A percentile compares a stretch with the other conserved stretches of the same genome.
Evolutionary conservation across 2,329 filamentous ascomycete genomes (phyloP).

Genomic region (Neopestalotiopsis rosae): DNA sequence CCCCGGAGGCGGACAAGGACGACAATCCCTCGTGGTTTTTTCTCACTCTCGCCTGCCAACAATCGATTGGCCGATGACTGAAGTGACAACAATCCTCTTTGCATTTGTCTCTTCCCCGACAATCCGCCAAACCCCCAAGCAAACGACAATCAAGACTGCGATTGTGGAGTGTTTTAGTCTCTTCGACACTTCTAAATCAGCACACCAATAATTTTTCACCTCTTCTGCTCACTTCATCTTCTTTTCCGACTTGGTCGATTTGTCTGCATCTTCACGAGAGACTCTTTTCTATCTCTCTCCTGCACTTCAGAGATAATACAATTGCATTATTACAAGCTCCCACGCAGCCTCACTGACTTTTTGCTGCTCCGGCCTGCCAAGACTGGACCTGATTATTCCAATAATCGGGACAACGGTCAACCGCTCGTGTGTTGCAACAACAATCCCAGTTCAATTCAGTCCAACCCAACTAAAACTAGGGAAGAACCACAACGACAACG

Average conservation of each 20-base stretch:
- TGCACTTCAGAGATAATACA: neutral
- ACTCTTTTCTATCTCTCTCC: neutral
- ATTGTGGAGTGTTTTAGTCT: too few relatives aligned
- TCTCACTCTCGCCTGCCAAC: neutral
- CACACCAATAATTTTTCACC: neutral
- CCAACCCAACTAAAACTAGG: neutral
- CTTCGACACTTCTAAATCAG: neutral
- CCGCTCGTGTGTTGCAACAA: neutral
- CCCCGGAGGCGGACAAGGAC: too few relatives aligned
- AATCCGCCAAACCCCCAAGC: too few relatives aligned
- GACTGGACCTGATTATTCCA: neutral
- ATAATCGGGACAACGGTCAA: neutral
- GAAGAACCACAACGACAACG: neutral
- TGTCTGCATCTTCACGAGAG: neutral
- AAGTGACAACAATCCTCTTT: too few relatives aligned
- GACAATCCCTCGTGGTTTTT: neutral
- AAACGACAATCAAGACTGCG: too few relatives aligned
- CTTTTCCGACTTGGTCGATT: neutral
- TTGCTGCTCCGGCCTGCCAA: neutral
- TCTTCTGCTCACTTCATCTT: neutral
- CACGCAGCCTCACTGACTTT: neutral
- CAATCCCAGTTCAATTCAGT: neutral
- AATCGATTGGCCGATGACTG: too few relatives aligned
- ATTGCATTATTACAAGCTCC: neutral
- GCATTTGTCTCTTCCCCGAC: too few relatives aligned